Percentiles rank a stretch among this genome's conserved stretches.
These are phyloP conservation scores for Pseudogymnoascus sp. DNA, from an alignment of 2,329 filamentous ascomycete genomes.

Conservation along the genomic window DNA sequence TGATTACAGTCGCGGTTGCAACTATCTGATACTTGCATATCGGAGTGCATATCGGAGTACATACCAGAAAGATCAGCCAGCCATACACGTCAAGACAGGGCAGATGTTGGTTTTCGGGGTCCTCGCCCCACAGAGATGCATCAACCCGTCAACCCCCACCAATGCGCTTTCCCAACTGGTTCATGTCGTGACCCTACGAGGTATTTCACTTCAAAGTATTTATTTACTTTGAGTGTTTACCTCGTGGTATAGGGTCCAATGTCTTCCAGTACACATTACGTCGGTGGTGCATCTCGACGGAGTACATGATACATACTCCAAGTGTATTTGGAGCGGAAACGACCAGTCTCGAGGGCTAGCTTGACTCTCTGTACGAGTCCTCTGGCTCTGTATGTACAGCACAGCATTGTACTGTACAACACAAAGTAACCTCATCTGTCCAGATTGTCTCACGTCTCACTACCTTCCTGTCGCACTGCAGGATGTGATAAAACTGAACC, in stretches of 20 bases:
- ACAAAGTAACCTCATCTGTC: background rate
- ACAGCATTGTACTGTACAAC: background rate
- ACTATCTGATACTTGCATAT: background rate
- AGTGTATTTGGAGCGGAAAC: background rate
- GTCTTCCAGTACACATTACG: background rate
- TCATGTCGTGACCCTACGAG: background rate
- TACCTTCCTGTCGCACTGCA: background rate
- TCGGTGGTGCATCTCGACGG: background rate
- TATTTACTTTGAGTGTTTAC: background rate
- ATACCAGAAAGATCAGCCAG: background rate
- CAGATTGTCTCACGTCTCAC: background rate
- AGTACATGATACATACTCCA: background rate
- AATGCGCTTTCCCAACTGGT: slow-evolving; percentile 3
- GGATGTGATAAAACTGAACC: background rate
- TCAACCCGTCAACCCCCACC: slow-evolving; percentile 1
- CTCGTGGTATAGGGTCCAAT: background rate
- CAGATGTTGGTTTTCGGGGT: background rate
- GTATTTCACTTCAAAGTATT: background rate
- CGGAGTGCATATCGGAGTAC: background rate
- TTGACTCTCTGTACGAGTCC: background rate
- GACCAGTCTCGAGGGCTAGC: background rate
- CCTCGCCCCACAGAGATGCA: background rate
- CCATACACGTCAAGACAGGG: background rate
- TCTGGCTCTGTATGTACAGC: background rate
- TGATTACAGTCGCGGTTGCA: background rate